These are phyloP conservation scores for Gypsophila paniculata DNA, from an alignment of 179 eudicot species.

Conservation along the genomic window DNA sequence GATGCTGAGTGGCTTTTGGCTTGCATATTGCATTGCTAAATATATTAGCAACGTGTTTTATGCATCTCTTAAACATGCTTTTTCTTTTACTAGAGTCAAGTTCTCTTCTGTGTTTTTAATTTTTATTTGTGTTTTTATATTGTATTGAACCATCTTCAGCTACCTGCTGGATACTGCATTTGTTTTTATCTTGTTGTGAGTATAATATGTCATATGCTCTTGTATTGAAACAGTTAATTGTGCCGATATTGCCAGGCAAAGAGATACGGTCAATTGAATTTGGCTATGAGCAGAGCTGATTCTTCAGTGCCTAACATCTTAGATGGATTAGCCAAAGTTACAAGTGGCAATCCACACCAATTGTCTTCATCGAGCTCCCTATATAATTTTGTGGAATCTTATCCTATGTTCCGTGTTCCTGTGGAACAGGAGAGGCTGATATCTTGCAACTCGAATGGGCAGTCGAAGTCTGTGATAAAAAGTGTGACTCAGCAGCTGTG, in stretches of 20 bases:
- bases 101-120: not conserved
- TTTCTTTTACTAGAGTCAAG: not conserved
- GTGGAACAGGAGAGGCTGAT: conserved; percentile 16
- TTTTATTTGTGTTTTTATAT: not conserved
- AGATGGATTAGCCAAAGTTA: conserved; percentile 20
- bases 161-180: not conserved
- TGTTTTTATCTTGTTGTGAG: conserved; percentile 3
- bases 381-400: conserved; percentile 5
- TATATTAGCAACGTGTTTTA: not conserved
- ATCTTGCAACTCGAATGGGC: conserved; percentile 20
- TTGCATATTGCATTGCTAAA: not conserved
- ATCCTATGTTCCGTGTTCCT: conserved; percentile 13
- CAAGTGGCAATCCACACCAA: conserved; percentile 22
- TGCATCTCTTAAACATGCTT: not conserved
- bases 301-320: conserved; percentile 21
- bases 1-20: not conserved
- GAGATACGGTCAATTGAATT: conserved; percentile 25
- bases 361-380: conserved; percentile 19
- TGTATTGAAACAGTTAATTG: conserved; percentile 25
- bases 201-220: conserved; percentile 20
- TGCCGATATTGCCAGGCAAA: conserved; percentile 29
- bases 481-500: conserved; percentile 25
- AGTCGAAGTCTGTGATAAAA: conserved; percentile 25
- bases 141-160: not conserved
- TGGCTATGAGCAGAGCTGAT: conserved; percentile 26